Conservation (phyloP, 306 rosid species). For the Cucumis hystrix region DNA sequence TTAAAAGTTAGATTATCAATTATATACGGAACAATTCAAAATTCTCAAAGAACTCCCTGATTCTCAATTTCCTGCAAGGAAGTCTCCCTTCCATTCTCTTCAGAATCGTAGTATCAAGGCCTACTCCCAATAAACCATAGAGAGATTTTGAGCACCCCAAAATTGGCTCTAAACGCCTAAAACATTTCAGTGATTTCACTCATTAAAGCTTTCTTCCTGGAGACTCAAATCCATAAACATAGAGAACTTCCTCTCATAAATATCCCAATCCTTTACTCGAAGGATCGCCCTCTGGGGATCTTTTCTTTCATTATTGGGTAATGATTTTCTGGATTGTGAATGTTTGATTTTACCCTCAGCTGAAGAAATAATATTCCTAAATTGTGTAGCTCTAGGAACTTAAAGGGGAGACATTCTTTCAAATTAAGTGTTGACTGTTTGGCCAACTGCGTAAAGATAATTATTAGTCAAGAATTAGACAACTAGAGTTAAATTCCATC, state of each 20-base stretch:
- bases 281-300: background rate
- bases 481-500: background rate
- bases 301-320: background rate
- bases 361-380: background rate
- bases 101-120: no score
- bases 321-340: background rate
- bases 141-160: background rate
- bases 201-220: background rate
- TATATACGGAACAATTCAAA: background rate
- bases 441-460: background rate
- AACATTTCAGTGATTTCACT: background rate
- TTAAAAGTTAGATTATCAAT: background rate
- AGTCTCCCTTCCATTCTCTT: background rate
- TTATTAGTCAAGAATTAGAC: background rate
- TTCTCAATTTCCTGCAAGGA: background rate
- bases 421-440: background rate
- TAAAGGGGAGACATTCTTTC: background rate
- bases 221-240: background rate
- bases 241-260: background rate
- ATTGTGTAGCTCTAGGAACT: background rate
- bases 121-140: background rate
- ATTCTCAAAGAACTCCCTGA: background rate
- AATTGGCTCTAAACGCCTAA: background rate
- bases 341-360: background rate
- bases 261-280: background rate